Evolutionary conservation across 2,329 filamentous ascomycete genomes (phyloP).

Genomic region (Penicillium sp.): DNA sequence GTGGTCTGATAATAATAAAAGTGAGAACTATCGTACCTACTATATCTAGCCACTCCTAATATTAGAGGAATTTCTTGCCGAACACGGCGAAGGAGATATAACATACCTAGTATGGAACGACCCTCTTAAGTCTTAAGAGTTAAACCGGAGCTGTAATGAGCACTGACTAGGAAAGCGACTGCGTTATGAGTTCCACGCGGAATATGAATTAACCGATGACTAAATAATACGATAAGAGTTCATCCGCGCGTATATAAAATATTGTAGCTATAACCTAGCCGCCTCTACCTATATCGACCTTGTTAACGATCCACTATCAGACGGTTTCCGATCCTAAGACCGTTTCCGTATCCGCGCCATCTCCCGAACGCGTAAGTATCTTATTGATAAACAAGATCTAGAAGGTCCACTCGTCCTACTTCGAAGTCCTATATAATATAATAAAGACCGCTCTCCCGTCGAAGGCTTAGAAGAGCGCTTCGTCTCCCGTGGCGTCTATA

Average conservation of each 20-base stretch:
- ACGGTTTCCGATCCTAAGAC: slow-evolving; percentile 33
- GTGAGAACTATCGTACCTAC: slow-evolving; percentile 63
- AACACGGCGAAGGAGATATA: not conserved
- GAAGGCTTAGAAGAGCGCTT: slow-evolving; percentile 42
- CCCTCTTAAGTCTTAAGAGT: too few species aligned
- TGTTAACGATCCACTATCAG: slow-evolving; percentile 40
- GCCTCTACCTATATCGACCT: slow-evolving; percentile 45
- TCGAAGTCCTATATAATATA: slow-evolving; percentile 29
- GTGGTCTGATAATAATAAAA: slow-evolving; percentile 58
- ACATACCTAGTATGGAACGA: not conserved
- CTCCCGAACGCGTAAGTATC: slow-evolving; percentile 43
- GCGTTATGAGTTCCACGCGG: slow-evolving; percentile 39
- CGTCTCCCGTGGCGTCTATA: slow-evolving; percentile 34
- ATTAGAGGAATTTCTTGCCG: slow-evolving; percentile 23
- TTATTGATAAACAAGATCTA: slow-evolving; percentile 35
- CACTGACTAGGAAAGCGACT: slow-evolving; percentile 38
- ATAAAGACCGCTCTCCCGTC: slow-evolving; percentile 26
- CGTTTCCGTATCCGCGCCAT: slow-evolving; percentile 43
- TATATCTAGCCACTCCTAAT: slow-evolving; percentile 53
- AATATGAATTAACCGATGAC: slow-evolving; percentile 33
- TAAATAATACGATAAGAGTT: slow-evolving; percentile 36
- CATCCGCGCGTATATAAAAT: slow-evolving; percentile 46
- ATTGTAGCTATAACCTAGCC: slow-evolving; percentile 42
- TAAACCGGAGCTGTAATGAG: slow-evolving; percentile 31
- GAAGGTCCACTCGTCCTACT: slow-evolving; percentile 26